Conservation (phyloP, 495 filamentous ascomycete genomes). For the Cryomyces minteri region DNA sequence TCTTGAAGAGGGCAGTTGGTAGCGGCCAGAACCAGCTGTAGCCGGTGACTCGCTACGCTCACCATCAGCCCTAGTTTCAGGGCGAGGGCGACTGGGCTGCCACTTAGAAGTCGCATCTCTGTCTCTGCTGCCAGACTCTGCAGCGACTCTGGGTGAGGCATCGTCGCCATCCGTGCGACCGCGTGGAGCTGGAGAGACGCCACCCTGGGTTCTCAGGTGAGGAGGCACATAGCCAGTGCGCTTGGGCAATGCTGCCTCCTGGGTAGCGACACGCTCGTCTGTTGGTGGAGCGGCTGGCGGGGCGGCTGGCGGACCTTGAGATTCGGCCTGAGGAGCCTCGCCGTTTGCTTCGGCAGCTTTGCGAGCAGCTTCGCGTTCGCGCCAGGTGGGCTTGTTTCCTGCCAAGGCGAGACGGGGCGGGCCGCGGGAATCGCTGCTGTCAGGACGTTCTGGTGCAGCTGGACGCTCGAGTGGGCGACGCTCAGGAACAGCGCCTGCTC, state of each 20-base stretch:
- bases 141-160: too few relatives aligned
- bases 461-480: conserved; percentile 13
- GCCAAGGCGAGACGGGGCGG: conserved; percentile 53
- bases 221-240: conserved; percentile 18
- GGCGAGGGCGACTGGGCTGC: too few relatives aligned
- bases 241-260: conserved; percentile 7
- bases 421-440: conserved; percentile 27
- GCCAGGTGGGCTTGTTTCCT: conserved; percentile 50
- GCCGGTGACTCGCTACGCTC: too few relatives aligned
- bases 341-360: conserved; percentile 19
- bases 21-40: too few relatives aligned
- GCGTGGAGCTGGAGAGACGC: too few relatives aligned
- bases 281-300: conserved; percentile 10
- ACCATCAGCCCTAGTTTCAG: too few relatives aligned
- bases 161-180: too few relatives aligned
- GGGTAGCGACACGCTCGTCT: conserved; percentile 11
- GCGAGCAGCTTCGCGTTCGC: conserved; percentile 65
- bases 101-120: too few relatives aligned
- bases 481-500: conserved; percentile 22
- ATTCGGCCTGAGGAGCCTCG: conserved; percentile 8
- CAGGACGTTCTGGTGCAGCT: conserved; percentile 4
- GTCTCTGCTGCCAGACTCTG: too few relatives aligned
- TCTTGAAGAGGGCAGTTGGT: too few relatives aligned
- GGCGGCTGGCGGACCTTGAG: background rate
- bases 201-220: conserved; percentile 9